Conservation (phyloP, 2,329 filamentous ascomycete species). For the Cladosporium sp. region DNA sequence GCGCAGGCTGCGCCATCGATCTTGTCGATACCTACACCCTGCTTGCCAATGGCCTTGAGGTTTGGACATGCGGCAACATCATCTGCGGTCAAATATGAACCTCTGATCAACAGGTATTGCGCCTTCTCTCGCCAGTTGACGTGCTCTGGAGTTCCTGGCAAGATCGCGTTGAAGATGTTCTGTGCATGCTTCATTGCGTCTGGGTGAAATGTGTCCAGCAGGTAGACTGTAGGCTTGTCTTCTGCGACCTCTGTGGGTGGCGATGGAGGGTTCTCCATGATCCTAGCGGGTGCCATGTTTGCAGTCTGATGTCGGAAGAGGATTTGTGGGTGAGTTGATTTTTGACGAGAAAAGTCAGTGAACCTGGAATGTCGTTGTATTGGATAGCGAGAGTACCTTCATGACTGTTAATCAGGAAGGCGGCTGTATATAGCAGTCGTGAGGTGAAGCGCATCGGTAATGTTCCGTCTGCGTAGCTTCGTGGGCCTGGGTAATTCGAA, state of each 20-base stretch:
- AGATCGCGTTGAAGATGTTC: slow-evolving; percentile 45
- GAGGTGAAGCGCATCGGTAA: background rate
- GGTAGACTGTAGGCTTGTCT: slow-evolving; percentile 26
- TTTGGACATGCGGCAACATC: slow-evolving; percentile 33
- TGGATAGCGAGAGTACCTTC: background rate
- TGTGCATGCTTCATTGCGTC: slow-evolving; percentile 36
- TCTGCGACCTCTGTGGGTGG: slow-evolving; percentile 2
- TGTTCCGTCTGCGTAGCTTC: background rate
- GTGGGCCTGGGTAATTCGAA: background rate
- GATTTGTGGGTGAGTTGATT: background rate
- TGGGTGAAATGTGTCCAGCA: slow-evolving; percentile 34
- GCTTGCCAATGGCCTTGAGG: slow-evolving; percentile 50
- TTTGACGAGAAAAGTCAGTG: background rate
- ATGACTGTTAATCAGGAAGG: background rate
- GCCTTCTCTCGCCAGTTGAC: slow-evolving; percentile 47
- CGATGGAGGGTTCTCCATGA: slow-evolving; percentile 11
- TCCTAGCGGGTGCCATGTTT: slow-evolving; percentile 23
- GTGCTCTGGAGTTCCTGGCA: slow-evolving; percentile 40
- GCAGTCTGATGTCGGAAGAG: background rate
- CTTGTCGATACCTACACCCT: slow-evolving; percentile 52
- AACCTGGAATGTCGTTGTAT: background rate
- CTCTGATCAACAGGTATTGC: slow-evolving; percentile 44
- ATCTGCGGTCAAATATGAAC: slow-evolving; percentile 32
- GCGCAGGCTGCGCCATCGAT: slow-evolving; percentile 47
- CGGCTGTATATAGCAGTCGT: background rate